A percentile compares a stretch with the other conserved stretches of the same genome.
These are phyloP conservation scores for Podila verticillata DNA, from an alignment of 192 early-diverging fungal species.

Conservation along the genomic window DNA sequence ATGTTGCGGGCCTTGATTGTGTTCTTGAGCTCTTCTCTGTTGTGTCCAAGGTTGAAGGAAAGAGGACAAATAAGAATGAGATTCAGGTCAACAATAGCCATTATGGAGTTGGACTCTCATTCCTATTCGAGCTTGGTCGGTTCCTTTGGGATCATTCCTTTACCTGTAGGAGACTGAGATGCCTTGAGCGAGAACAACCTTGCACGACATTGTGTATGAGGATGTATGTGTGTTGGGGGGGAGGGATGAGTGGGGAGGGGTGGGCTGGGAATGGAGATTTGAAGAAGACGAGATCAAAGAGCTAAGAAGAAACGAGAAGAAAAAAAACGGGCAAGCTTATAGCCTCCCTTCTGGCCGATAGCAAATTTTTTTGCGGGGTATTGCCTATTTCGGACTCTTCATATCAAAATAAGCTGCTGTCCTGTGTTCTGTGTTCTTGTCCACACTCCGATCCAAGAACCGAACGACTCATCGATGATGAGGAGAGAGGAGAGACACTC, in stretches of 20 bases:
- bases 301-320: slow-evolving; percentile 1
- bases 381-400: too few relatives aligned
- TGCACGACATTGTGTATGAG: slow-evolving; percentile 53
- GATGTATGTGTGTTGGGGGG: not conserved
- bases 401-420: too few relatives aligned
- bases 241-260: not conserved
- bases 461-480: too few relatives aligned
- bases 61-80: not conserved
- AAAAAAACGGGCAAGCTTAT: not conserved
- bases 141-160: not conserved
- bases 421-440: too few relatives aligned
- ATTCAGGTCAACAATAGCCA: not conserved
- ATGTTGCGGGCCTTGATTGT: slow-evolving; percentile 71
- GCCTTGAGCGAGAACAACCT: slow-evolving; percentile 68
- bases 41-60: not conserved
- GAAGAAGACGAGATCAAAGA: too few relatives aligned
- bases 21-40: slow-evolving; percentile 65
- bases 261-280: not conserved
- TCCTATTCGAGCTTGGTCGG: not conserved
- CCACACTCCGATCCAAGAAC: too few relatives aligned
- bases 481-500: too few relatives aligned
- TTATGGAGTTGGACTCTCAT: not conserved
- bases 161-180: slow-evolving; percentile 76
- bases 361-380: too few relatives aligned
- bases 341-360: too few relatives aligned